Evolutionary conservation across 1,284 basidiomycete species (phyloP).

Genomic region (Microbotryomycetes sp.): DNA sequence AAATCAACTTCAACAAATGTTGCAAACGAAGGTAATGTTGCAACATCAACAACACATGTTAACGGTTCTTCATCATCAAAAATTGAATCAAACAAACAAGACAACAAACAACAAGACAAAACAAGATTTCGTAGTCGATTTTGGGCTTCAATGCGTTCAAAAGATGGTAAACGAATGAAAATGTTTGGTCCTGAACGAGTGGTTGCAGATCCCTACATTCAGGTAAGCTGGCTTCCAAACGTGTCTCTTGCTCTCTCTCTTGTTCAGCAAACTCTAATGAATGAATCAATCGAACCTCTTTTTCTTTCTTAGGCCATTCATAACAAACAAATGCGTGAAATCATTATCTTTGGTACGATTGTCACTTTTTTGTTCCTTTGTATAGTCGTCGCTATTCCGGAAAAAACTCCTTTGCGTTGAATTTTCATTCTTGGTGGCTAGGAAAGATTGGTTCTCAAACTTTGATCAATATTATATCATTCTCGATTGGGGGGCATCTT

Average conservation of each 20-base stretch:
- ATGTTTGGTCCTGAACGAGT: constrained; percentile 13
- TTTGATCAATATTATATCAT: no score
- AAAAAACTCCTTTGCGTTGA: constrained; percentile 1
- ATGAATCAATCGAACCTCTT: not conserved
- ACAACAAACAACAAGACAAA: not conserved
- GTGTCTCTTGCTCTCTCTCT: no score
- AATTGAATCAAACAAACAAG: not conserved
- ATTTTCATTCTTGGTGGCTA: no score
- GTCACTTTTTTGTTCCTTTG: not conserved
- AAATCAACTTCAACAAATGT: not conserved
- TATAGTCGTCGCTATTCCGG: constrained; percentile 4
- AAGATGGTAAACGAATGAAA: constrained; percentile 5
- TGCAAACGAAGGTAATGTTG: not conserved
- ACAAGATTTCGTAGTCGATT: constrained; percentile 6
- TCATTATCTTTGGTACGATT: constrained; percentile 4
- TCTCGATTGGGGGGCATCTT: no score
- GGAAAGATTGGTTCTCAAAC: no score
- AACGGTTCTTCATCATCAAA: not conserved
- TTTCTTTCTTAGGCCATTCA: not conserved
- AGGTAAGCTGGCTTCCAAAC: constrained; percentile 1
- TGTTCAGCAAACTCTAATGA: not conserved
- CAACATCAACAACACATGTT: not conserved
- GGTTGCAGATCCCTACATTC: constrained; percentile 14
- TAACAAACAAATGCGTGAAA: constrained; percentile 18
- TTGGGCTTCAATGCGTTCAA: not conserved